Percentiles rank a stretch among this genome's conserved stretches.
These are phyloP conservation scores for Breynia disticha DNA, from an alignment of 441 rosid species.

Conservation along the genomic window DNA sequence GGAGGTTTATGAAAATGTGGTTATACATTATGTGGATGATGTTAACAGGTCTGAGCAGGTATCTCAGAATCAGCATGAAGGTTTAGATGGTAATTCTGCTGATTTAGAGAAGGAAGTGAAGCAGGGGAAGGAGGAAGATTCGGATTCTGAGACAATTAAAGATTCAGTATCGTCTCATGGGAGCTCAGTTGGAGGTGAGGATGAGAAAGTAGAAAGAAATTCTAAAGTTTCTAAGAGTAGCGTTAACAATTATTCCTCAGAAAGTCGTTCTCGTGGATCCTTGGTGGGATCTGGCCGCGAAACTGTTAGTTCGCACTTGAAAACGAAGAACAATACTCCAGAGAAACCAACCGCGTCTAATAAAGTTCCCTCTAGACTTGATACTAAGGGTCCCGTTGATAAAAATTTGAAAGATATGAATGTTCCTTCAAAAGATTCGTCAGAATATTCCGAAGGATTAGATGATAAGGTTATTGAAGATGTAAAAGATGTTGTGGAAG, in stretches of 20 bases:
- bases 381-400: slow-evolving; percentile 22
- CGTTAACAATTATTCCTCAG: slow-evolving; percentile 25
- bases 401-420: slow-evolving; percentile 23
- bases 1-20: slow-evolving; percentile 43
- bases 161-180: slow-evolving; percentile 64
- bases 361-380: slow-evolving; percentile 30
- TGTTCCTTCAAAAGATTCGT: slow-evolving; percentile 24
- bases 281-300: slow-evolving; percentile 23
- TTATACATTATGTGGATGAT: slow-evolving; percentile 49
- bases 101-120: slow-evolving; percentile 37
- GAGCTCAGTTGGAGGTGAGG: slow-evolving; percentile 40
- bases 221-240: slow-evolving; percentile 24
- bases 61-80: slow-evolving; percentile 25
- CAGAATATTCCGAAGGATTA: slow-evolving; percentile 39
- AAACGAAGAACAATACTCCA: slow-evolving; percentile 22
- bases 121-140: slow-evolving; percentile 41
- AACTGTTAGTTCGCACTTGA: slow-evolving; percentile 29
- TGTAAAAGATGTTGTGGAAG: slow-evolving; percentile 41
- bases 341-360: slow-evolving; percentile 35
- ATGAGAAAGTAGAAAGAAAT: slow-evolving; percentile 39
- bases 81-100: slow-evolving; percentile 28
- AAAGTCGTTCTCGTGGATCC: slow-evolving; percentile 27
- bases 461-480: slow-evolving; percentile 39
- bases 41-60: slow-evolving; percentile 39
- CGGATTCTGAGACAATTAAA: slow-evolving; percentile 41